phyloP scores from a whole-genome alignment of 305 asterid species.

The Nicotiana rustica region DNA sequence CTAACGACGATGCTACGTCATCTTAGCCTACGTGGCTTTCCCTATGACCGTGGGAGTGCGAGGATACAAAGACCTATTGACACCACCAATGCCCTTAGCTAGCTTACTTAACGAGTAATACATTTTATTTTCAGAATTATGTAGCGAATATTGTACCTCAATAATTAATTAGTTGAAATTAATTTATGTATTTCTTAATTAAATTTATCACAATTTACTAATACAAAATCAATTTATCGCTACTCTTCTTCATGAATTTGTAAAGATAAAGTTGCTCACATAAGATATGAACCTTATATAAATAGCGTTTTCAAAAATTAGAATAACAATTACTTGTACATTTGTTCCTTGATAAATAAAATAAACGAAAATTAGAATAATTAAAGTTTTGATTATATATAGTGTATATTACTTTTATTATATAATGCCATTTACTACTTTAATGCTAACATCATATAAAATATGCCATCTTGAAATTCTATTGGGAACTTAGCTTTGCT shows the following conservation, averaged over 20 bases:
- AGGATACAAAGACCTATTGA: conserved; percentile 29
- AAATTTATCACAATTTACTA: too few relatives aligned
- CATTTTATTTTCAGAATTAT: not conserved
- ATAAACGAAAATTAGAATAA: too few relatives aligned
- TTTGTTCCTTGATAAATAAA: too few relatives aligned
- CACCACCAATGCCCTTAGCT: conserved; percentile 7
- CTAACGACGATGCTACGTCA: conserved; percentile 35
- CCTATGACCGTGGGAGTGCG: conserved; percentile 39
- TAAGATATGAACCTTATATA: too few relatives aligned
- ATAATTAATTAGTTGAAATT: too few relatives aligned
- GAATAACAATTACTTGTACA: too few relatives aligned
- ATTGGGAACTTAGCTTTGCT: conserved; percentile 39
- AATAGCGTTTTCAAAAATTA: too few relatives aligned
- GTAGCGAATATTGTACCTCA: too few relatives aligned
- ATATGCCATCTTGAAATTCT: conserved; percentile 49
- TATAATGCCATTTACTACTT: conserved; percentile 27
- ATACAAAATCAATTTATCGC: too few relatives aligned
- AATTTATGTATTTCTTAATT: too few relatives aligned
- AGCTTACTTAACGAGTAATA: not conserved
- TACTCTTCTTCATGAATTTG: too few relatives aligned
- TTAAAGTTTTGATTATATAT: not conserved
- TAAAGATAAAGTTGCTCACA: too few relatives aligned
- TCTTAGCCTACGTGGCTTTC: conserved; percentile 54
- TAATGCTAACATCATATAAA: conserved; percentile 44
- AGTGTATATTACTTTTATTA: conserved; percentile 24